phyloP scores from a whole-genome alignment of 1,139 yeast species.

The Keqinozyma sinolaborantium region DNA sequence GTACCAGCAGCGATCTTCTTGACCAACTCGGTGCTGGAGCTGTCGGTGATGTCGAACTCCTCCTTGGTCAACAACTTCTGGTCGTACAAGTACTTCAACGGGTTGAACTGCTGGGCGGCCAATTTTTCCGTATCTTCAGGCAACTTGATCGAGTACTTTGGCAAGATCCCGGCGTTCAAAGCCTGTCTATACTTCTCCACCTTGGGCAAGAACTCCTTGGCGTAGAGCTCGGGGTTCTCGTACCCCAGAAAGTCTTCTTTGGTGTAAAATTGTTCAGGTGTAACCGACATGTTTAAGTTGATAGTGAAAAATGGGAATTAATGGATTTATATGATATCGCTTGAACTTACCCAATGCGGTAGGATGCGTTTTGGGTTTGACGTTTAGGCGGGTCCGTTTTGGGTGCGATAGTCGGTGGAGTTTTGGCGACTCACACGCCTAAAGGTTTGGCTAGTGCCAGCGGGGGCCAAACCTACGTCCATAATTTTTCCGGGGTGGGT shows the following conservation, averaged over 20 bases:
- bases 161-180: slow-evolving; percentile 35
- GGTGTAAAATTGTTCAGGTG: slow-evolving; percentile 23
- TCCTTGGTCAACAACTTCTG: slow-evolving; percentile 38
- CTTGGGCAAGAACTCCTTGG: slow-evolving; percentile 43
- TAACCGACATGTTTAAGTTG: slow-evolving; percentile 2
- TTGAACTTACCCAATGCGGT: not conserved
- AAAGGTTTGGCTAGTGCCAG: no score
- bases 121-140: slow-evolving; percentile 40
- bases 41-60: slow-evolving; percentile 48
- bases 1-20: slow-evolving; percentile 30
- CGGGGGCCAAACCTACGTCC: no score
- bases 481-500: no score
- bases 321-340: not conserved
- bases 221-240: slow-evolving; percentile 34
- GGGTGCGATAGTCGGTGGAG: no score
- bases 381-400: no score
- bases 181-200: slow-evolving; percentile 46
- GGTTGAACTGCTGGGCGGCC: slow-evolving; percentile 39
- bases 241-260: slow-evolving; percentile 30
- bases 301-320: not conserved
- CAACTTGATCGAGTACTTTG: slow-evolving; percentile 39
- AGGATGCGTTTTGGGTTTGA: not conserved
- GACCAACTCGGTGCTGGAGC: slow-evolving; percentile 33
- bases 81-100: slow-evolving; percentile 41
- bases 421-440: no score